A percentile compares a stretch with the other conserved stretches of the same genome.
These are phyloP conservation scores for Dianthus caryophyllus DNA, from an alignment of 148 eudicot genomes.

Conservation along the genomic window DNA sequence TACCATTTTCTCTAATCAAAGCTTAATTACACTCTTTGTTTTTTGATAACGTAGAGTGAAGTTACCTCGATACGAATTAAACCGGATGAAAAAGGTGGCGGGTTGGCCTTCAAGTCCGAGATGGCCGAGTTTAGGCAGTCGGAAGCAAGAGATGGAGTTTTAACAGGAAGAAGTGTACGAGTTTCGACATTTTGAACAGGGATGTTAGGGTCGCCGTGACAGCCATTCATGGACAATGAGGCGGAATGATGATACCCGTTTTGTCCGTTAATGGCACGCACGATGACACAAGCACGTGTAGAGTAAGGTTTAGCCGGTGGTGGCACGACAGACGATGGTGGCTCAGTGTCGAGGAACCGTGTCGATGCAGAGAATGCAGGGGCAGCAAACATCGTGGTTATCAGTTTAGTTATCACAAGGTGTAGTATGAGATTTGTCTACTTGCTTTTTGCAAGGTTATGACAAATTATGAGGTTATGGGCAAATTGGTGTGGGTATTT, in stretches of 20 bases:
- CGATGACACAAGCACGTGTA: neutral
- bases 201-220: constrained; percentile 44
- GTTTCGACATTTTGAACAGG: constrained; percentile 61
- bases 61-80: constrained; percentile 82
- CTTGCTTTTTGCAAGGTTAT: neutral
- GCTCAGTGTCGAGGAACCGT: constrained; percentile 27
- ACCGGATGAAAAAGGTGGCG: constrained; percentile 59
- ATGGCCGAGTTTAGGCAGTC: constrained; percentile 50
- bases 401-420: too few species aligned
- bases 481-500: neutral
- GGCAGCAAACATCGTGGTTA: constrained; percentile 28
- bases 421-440: neutral
- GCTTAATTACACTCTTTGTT: neutral
- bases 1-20: constrained; percentile 3
- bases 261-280: constrained; percentile 2
- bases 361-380: constrained; percentile 22
- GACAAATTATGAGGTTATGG: neutral
- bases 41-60: neutral
- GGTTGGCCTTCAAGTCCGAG: constrained; percentile 36
- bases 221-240: constrained; percentile 77
- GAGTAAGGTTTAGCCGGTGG: constrained; percentile 2
- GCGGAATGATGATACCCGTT: constrained; percentile 17
- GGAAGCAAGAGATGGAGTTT: constrained; percentile 43
- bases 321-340: neutral
- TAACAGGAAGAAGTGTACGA: constrained; percentile 46